Conservation (phyloP, 208 protist genomes). For the Crithidia mellificae region DNA sequence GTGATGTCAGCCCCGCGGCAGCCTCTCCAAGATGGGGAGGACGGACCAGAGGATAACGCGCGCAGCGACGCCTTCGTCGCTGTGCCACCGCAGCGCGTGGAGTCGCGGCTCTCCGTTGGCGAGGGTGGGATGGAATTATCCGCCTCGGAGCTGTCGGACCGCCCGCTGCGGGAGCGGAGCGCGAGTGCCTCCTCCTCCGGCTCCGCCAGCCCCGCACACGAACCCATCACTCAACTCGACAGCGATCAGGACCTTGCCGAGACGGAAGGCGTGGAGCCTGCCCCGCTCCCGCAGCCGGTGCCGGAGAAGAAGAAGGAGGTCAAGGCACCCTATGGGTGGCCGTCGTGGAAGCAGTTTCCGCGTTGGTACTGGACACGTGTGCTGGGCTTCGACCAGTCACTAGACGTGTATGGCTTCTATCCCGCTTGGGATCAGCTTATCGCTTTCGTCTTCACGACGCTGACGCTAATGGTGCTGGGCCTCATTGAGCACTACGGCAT, state of each 20-base stretch:
- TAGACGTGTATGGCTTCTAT: conserved; percentile 55
- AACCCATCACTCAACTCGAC: conserved; percentile 7
- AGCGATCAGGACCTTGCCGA: conserved; percentile 4
- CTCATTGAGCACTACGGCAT: conserved; percentile 70
- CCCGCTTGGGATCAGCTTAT: conserved; percentile 46
- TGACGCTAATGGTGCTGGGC: conserved; percentile 54
- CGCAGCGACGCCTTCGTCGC: not conserved
- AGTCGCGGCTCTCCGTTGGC: conserved; percentile 28
- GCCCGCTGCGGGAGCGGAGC: conserved; percentile 13
- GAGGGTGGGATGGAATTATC: conserved; percentile 30
- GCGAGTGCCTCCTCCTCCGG: conserved; percentile 1
- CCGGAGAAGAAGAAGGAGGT: conserved; percentile 15
- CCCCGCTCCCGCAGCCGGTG: not conserved
- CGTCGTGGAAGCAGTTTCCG: conserved; percentile 31
- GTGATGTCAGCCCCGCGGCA: not conserved
- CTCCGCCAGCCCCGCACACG: not conserved
- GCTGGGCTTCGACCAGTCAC: conserved; percentile 56
- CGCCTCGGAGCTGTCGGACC: conserved; percentile 28
- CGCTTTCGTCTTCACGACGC: conserved; percentile 49
- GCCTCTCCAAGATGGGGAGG: not conserved
- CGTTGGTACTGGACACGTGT: conserved; percentile 64
- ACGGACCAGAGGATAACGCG: not conserved
- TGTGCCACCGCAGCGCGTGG: conserved; percentile 7
- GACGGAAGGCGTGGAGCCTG: not conserved
- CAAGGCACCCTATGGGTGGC: conserved; percentile 40